Percentiles rank a stretch among this genome's conserved stretches.
Conservation (phyloP, 768 basidiomycete species). For the Leucocoprinus birnbaumii region DNA sequence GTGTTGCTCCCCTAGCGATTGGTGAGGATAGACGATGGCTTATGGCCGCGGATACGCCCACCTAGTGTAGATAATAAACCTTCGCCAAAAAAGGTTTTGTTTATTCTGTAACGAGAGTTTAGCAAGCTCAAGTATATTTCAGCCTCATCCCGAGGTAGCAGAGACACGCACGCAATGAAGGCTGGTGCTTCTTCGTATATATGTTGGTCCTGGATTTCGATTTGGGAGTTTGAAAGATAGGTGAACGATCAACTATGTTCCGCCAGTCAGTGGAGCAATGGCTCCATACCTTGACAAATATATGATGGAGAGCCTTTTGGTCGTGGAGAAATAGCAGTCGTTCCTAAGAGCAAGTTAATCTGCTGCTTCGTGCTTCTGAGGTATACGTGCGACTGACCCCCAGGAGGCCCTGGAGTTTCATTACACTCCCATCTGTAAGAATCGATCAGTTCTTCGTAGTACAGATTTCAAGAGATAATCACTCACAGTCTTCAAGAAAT, state of each 20-base stretch:
- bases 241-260: constrained; percentile 19
- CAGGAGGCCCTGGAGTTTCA: neutral
- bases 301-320: neutral
- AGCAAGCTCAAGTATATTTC: neutral
- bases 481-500: neutral
- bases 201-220: constrained; percentile 26
- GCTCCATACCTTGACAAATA: neutral
- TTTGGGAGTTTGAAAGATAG: too few relatives aligned
- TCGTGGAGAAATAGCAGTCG: neutral
- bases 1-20: constrained; percentile 34
- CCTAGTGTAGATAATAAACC: neutral
- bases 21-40: neutral
- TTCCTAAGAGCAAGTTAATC: neutral
- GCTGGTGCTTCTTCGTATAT: constrained; percentile 25
- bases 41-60: neutral
- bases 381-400: neutral
- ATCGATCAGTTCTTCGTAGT: neutral
- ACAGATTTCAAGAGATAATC: neutral
- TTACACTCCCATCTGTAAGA: neutral
- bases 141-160: too few relatives aligned
- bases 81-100: neutral
- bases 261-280: neutral
- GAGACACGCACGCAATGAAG: constrained; percentile 22
- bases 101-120: neutral
- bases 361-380: neutral